phyloP scores from a whole-genome alignment of 1,139 yeast species.

The Tardiomyces digboiensis region DNA sequence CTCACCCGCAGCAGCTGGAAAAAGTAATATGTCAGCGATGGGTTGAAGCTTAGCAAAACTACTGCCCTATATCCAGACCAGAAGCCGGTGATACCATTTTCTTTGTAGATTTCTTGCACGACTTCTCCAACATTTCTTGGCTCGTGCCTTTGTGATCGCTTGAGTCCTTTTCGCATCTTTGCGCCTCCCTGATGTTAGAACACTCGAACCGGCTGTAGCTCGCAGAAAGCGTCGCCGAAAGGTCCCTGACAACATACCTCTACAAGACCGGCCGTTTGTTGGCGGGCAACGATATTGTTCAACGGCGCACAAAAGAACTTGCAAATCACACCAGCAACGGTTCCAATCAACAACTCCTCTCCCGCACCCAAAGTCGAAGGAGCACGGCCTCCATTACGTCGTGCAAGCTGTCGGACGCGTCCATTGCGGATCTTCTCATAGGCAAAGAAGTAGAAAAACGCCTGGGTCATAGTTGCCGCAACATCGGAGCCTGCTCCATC shows the following conservation, averaged over 20 bases:
- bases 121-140: conserved; percentile 6
- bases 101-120: conserved; percentile 42
- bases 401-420: conserved; percentile 74
- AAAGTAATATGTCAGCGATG: conserved; percentile 56
- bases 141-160: not conserved
- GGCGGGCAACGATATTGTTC: conserved; percentile 24
- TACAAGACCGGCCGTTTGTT: conserved; percentile 20
- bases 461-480: conserved; percentile 23
- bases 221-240: too few species aligned
- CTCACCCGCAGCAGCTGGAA: too few species aligned
- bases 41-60: conserved; percentile 60
- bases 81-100: conserved; percentile 55
- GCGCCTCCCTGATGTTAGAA: too few species aligned
- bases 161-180: not conserved
- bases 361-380: conserved; percentile 81
- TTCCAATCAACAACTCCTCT: conserved; percentile 80
- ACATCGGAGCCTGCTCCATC: conserved; percentile 44
- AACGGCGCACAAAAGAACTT: conserved; percentile 25
- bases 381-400: conserved; percentile 58
- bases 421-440: conserved; percentile 73
- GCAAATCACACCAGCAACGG: conserved; percentile 48
- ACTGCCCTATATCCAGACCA: conserved; percentile 76
- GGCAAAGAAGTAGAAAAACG: conserved; percentile 55
- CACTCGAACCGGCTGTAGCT: too few species aligned
- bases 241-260: too few species aligned